Evolutionary conservation across 2,329 filamentous ascomycete genomes (phyloP).

Genomic region (Thelonectria olida): DNA sequence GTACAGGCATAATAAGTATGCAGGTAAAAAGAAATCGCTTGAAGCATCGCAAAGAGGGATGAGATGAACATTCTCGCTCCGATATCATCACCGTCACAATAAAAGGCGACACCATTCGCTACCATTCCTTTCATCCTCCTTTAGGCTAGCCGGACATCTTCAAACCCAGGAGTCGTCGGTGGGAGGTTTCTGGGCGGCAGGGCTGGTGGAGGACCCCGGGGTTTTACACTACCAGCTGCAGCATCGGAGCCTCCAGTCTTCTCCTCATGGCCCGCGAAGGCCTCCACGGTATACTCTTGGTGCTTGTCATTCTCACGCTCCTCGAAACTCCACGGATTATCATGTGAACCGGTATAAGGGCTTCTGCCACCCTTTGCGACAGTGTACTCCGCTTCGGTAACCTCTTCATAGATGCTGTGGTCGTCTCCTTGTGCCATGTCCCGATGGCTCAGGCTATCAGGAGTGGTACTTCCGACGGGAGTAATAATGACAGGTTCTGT

Average conservation of each 20-base stretch:
- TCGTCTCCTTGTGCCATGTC: neutral
- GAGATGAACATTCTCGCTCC: no score
- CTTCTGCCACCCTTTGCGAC: neutral
- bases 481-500: constrained; percentile 34
- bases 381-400: neutral
- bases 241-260: constrained; percentile 1
- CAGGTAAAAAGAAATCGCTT: no score
- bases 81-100: no score
- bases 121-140: no score
- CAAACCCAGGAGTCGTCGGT: neutral
- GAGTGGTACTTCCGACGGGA: constrained; percentile 7
- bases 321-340: constrained; percentile 9
- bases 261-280: constrained; percentile 1
- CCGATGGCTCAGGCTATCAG: neutral
- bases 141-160: neutral
- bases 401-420: constrained; percentile 28
- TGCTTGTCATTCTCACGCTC: neutral
- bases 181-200: neutral
- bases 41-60: no score
- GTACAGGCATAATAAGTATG: no score
- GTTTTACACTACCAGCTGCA: no score
- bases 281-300: neutral
- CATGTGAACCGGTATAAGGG: neutral
- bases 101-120: no score
- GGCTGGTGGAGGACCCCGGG: neutral